phyloP scores from a whole-genome alignment of 1,139 yeast genomes.

The Pichia norvegensis region DNA sequence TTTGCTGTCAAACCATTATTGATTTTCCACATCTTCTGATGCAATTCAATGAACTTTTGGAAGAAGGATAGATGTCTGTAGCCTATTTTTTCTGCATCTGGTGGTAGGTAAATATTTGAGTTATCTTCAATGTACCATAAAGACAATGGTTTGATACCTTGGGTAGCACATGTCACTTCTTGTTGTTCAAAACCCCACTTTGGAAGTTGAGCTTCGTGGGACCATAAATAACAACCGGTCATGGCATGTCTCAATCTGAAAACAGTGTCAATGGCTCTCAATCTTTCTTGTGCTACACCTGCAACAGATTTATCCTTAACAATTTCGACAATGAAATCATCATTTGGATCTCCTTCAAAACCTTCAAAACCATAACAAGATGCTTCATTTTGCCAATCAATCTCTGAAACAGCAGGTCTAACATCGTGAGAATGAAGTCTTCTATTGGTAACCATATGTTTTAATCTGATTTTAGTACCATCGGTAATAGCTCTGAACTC shows the following conservation, averaged over 20 bases:
- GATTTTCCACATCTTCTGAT: conserved; percentile 84
- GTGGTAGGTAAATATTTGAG: conserved; percentile 39
- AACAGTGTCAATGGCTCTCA: conserved; percentile 74
- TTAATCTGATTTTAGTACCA: conserved; percentile 74
- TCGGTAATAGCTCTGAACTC: conserved; percentile 56
- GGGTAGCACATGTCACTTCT: conserved; percentile 88
- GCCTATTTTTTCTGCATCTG: conserved; percentile 44
- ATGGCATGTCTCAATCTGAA: conserved; percentile 85
- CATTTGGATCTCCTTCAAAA: conserved; percentile 91
- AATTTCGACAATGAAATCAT: conserved; percentile 87
- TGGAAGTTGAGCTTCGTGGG: conserved; percentile 80
- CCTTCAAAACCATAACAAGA: conserved; percentile 89
- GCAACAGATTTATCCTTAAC: conserved; percentile 50
- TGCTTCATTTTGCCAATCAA: conserved; percentile 95
- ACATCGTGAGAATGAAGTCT: conserved; percentile 95
- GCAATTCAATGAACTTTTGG: conserved; percentile 69
- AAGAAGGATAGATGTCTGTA: conserved; percentile 60
- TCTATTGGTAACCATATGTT: conserved; percentile 60
- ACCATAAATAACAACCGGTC: conserved; percentile 84
- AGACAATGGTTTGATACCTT: conserved; percentile 66
- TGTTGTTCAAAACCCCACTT: conserved; percentile 96
- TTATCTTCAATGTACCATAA: conserved; percentile 89
- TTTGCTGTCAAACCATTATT: conserved; percentile 79
- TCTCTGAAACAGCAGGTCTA: conserved; percentile 85
- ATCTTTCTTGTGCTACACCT: conserved; percentile 51